Evolutionary conservation across 768 basidiomycete genomes (phyloP), one percentile per base, ranked within the genome.

Genomic region (Tylopilus felleus): DNA sequence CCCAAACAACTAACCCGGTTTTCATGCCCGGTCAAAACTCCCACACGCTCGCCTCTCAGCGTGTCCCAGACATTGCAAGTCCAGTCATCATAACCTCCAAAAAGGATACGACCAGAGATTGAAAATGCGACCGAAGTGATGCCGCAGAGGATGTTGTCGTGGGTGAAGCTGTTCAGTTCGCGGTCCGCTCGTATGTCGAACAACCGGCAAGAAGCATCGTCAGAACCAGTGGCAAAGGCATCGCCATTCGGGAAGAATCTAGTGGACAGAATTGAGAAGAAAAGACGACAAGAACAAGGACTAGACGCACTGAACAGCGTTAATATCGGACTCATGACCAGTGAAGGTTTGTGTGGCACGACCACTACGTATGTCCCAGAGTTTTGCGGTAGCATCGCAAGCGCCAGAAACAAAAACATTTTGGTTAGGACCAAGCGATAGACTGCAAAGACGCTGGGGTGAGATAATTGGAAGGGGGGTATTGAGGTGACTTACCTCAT

Each of bases 21-120:
- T 79, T 99, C 96, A 66, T 99, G 96, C 17, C 97, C 96, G 35
- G 94, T 93, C 57, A 99, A 74, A 49, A 99, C 97, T 53, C 96
- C 96, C 38, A 99, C 94, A 52, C 96, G 90, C 72, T 98, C 96
- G 51, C 97, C 97, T 73, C 96, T 97, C 66, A 99, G 79, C 27
- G 95, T 98, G 70, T 99, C 96, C 96, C 96, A 99, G 48, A 98
- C 96, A 69, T 99, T 99, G 78, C 93, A 95, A 61, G 97, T 98
- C 91, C 97, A 98, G 69, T 99, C 96, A 72, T 99, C 96, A 70
- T 99, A 99, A 39, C 96, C 96, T 60, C 97, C 96, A 62, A 99
- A 99, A 36, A 99, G 80, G 63, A 99, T 92, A 55, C 96, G 90
- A 35, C 96, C 96, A 25, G 95, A 98, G 62, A 93, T 91, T 5